Conservation (phyloP, 2,329 filamentous ascomycete genomes). For the Arthrinium puccinioides region DNA sequence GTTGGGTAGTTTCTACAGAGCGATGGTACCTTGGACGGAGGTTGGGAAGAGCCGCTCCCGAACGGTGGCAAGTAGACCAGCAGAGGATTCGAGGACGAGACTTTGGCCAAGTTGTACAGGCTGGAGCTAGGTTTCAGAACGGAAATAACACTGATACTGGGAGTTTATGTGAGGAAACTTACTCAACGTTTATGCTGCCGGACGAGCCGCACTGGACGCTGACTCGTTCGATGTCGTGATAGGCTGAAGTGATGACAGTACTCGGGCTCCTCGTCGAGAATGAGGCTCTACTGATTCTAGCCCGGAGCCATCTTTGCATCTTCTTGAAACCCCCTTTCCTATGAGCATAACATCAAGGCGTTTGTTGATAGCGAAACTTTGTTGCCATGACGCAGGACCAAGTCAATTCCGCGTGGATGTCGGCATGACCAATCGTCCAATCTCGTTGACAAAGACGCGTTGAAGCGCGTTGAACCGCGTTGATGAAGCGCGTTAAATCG, state of each 20-base stretch:
- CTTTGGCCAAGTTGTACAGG: constrained; percentile 37
- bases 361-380: no score
- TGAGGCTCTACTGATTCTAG: constrained; percentile 8
- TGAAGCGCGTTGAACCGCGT: no score
- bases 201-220: constrained; percentile 40
- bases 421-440: no score
- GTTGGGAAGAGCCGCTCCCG: constrained; percentile 21
- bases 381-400: no score
- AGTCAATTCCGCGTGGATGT: no score
- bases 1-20: constrained; percentile 29
- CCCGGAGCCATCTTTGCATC: constrained; percentile 7
- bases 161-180: constrained; percentile 18
- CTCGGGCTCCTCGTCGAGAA: constrained; percentile 12
- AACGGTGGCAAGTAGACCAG: constrained; percentile 49
- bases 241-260: constrained; percentile 9
- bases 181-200: constrained; percentile 45
- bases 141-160: neutral
- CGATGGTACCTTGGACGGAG: constrained; percentile 22
- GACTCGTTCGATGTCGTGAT: constrained; percentile 30
- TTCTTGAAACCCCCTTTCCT: neutral
- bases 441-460: no score
- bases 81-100: constrained; percentile 33
- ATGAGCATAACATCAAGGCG: no score
- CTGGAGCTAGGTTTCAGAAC: constrained; percentile 20
- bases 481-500: no score